phyloP scores from a whole-genome alignment of 2,329 filamentous ascomycete genomes.

The Penicillium brevicompactum region DNA sequence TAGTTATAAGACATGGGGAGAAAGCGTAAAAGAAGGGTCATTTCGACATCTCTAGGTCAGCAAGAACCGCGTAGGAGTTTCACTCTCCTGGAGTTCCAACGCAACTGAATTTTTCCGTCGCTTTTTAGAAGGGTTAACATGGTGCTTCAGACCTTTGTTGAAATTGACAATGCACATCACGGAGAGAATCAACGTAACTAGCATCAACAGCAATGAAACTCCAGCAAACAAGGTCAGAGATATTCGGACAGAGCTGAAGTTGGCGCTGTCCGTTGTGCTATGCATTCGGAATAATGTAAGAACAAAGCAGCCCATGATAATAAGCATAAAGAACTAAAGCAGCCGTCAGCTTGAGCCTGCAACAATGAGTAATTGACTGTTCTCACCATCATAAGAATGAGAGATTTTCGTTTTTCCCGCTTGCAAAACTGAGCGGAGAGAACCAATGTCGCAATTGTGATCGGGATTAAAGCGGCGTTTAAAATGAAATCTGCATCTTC shows the following conservation, averaged over 20 bases:
- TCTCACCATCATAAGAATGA: slow-evolving; percentile 18
- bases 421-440: slow-evolving; percentile 20
- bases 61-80: slow-evolving; percentile 5
- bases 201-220: slow-evolving; percentile 15
- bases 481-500: slow-evolving; percentile 15
- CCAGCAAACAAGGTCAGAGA: slow-evolving; percentile 19
- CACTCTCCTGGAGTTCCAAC: slow-evolving; percentile 4
- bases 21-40: neutral
- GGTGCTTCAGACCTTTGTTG: slow-evolving; percentile 20
- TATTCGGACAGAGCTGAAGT: slow-evolving; percentile 11
- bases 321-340: slow-evolving; percentile 13
- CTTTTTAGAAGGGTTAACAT: slow-evolving; percentile 1
- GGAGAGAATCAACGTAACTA: slow-evolving; percentile 13
- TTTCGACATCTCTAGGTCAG: slow-evolving; percentile 1
- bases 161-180: slow-evolving; percentile 22
- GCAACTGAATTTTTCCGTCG: slow-evolving; percentile 1
- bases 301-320: slow-evolving; percentile 13
- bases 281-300: slow-evolving; percentile 11
- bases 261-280: neutral
- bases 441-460: slow-evolving; percentile 14
- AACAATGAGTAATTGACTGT: neutral
- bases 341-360: neutral
- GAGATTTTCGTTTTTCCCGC: slow-evolving; percentile 19
- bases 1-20: neutral
- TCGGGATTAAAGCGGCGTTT: slow-evolving; percentile 17